Percentiles rank a stretch among this genome's conserved stretches.
These are phyloP conservation scores for Dendrobium catenatum DNA, from an alignment of 106 monocot species.

Conservation along the genomic window DNA sequence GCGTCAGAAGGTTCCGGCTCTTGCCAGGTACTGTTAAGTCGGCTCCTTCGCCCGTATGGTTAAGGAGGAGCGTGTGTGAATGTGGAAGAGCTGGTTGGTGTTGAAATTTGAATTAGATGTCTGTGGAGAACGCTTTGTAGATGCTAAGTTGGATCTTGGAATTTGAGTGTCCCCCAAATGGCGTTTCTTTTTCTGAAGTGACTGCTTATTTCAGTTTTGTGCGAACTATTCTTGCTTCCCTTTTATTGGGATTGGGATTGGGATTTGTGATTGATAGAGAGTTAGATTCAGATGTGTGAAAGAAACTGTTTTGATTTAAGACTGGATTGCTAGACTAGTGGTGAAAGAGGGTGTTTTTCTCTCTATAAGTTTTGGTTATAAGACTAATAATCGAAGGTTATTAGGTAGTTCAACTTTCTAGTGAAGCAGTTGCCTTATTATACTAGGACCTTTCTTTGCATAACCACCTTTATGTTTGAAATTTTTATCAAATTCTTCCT, in stretches of 20 bases:
- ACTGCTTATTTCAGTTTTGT: no score
- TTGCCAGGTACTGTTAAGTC: conserved; percentile 12
- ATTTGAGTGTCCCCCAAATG: neutral
- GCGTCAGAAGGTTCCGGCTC: conserved; percentile 20
- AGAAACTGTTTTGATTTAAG: no score
- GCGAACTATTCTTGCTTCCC: neutral
- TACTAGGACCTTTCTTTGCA: no score
- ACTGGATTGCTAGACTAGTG: no score
- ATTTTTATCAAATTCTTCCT: neutral
- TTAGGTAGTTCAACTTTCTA: no score
- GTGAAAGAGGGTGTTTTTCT: no score
- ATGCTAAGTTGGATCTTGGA: neutral
- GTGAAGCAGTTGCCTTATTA: no score
- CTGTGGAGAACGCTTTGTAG: neutral
- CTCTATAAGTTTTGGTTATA: no score
- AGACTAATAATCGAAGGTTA: no score
- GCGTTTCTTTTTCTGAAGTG: neutral
- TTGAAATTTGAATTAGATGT: neutral
- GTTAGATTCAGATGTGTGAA: no score
- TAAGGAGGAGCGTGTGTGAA: neutral
- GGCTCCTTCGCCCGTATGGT: neutral
- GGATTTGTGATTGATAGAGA: neutral
- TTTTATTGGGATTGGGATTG: neutral
- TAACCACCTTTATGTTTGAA: neutral
- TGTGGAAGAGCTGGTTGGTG: neutral